A percentile compares a stretch with the other conserved stretches of the same genome.
Evolutionary conservation across 768 basidiomycete genomes (phyloP).

Genomic region (Floccularia luteovirens): DNA sequence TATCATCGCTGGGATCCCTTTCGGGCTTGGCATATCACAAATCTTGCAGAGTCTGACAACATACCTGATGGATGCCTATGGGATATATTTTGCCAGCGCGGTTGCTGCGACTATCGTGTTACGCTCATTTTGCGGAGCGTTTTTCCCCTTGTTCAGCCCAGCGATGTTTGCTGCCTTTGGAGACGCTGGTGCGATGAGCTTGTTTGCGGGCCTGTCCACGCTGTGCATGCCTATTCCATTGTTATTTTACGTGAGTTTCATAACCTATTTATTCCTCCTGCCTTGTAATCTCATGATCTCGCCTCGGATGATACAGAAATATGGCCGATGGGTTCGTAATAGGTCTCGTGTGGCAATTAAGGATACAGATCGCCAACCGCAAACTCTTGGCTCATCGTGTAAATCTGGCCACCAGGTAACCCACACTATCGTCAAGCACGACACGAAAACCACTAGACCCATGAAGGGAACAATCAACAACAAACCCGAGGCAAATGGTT

Average conservation of each 20-base stretch:
- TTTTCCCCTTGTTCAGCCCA: conserved; percentile 54
- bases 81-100: conserved; percentile 58
- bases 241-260: conserved; percentile 41
- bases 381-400: too few species aligned
- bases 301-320: conserved; percentile 27
- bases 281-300: conserved; percentile 4
- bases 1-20: conserved; percentile 58
- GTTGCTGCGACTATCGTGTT: conserved; percentile 63
- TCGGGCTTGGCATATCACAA: conserved; percentile 57
- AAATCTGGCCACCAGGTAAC: too few species aligned
- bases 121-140: conserved; percentile 53
- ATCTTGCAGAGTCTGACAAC: conserved; percentile 59
- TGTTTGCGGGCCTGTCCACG: conserved; percentile 45
- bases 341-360: conserved; percentile 37
- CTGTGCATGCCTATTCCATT: conserved; percentile 49
- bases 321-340: conserved; percentile 38
- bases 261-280: not conserved
- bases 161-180: conserved; percentile 44
- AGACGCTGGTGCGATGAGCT: conserved; percentile 45
- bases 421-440: too few species aligned
- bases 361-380: conserved; percentile 16
- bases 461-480: too few species aligned
- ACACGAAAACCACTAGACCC: too few species aligned
- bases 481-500: too few species aligned
- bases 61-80: conserved; percentile 69